Base-by-base conservation (phyloP, 1,139 yeast species). In the Ashbya aceris region DNA sequence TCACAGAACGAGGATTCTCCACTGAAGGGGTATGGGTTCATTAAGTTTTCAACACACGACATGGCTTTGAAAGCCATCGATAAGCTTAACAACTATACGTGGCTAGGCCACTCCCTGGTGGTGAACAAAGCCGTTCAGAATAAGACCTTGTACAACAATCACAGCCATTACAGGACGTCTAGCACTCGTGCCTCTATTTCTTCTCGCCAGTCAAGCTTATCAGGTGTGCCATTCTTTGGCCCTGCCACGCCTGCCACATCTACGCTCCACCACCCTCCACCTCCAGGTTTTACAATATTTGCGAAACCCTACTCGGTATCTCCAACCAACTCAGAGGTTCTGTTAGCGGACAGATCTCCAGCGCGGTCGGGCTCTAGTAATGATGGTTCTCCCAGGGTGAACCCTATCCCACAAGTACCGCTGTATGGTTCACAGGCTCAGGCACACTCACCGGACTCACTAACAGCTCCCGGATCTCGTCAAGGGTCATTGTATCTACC, bases 1-100 rank as follows among this genome's bases (percentile, higher is more conserved):
- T 41, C 44, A 5, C 47, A 49, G 29, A 39, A 47, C 29, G 54
- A 46, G 36, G 51, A 45, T 8, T 41, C 43, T 13, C 51, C 50
- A 17, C 45, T 56, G 34, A 70, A 65, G 48, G 71, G 74, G 1
- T 73, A 68, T 47, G 77, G 77, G 1, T 73, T 73, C 54, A 64
- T 73, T 36, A 71, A 71, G 47, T 70, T 62, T 45, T 43, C 55
- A 2, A 57, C 58, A 36, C 71, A 68, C 38, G 51, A 47, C 3
- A 59, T 67, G 46, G 76, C 77, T 4, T 56, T 66, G 40, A 52
- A 49, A 11, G 73, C 74, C 3, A 70, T 73, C 31, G 58, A 56
- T 13, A 51, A 53, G 29, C 55, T 72, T 23, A 67, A 69, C 47
- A 69, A 52, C 13, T 46, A 36, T 30, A 43, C 50, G 29, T 55